Evolutionary conservation across 257 asterid species (phyloP).

Genomic region (Solanum pimpinellifolium): DNA sequence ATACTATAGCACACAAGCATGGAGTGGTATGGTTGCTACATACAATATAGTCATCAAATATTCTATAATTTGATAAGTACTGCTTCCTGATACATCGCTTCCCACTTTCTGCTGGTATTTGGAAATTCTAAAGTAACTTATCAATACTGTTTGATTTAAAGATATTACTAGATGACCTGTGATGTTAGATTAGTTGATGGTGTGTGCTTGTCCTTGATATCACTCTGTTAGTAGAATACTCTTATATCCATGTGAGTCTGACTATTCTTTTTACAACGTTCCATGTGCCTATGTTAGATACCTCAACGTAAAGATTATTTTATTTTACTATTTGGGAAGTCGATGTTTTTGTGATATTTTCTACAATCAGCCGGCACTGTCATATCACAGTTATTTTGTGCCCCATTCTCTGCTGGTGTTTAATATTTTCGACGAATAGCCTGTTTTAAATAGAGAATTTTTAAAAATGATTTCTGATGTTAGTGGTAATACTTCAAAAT

Average conservation of each 20-base stretch:
- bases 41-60: background rate
- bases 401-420: background rate
- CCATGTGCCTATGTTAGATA: background rate
- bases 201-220: background rate
- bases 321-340: background rate
- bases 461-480: background rate
- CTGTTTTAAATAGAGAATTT: background rate
- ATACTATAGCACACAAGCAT: constrained; percentile 87
- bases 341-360: background rate
- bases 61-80: background rate
- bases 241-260: background rate
- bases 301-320: background rate
- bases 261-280: background rate
- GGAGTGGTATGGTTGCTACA: constrained; percentile 57
- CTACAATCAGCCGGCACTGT: background rate
- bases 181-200: background rate
- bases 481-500: background rate
- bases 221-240: background rate
- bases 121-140: background rate
- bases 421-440: background rate
- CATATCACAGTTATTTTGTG: background rate
- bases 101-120: background rate
- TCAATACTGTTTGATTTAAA: background rate
- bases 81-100: background rate
- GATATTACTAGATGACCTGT: background rate